phyloP scores from a whole-genome alignment of 2,329 filamentous ascomycete genomes.

The Beauveria pseudobassiana region DNA sequence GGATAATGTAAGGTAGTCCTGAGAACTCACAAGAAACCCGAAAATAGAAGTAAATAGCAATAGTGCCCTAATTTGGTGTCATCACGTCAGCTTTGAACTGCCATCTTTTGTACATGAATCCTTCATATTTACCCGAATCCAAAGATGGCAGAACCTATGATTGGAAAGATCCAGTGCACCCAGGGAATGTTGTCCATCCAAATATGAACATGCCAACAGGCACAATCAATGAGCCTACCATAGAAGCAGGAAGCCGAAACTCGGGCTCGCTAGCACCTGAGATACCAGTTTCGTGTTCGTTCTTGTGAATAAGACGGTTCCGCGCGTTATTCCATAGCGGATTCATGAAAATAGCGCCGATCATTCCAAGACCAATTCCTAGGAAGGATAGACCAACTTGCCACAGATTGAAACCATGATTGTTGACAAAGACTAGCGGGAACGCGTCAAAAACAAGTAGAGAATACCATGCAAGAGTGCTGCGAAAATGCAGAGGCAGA shows the following conservation, averaged over 20 bases:
- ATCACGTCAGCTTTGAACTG: too few species aligned
- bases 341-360: slow-evolving; percentile 51
- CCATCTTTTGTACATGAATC: slow-evolving; percentile 24
- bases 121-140: slow-evolving; percentile 49
- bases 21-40: slow-evolving; percentile 75
- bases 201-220: slow-evolving; percentile 82
- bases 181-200: slow-evolving; percentile 70
- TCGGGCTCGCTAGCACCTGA: slow-evolving; percentile 54
- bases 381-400: slow-evolving; percentile 75
- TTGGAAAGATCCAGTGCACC: slow-evolving; percentile 70
- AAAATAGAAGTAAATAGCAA: slow-evolving; percentile 77
- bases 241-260: slow-evolving; percentile 70
- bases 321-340: slow-evolving; percentile 32
- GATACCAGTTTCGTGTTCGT: too few species aligned
- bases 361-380: slow-evolving; percentile 61
- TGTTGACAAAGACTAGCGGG: slow-evolving; percentile 66
- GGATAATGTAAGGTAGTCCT: slow-evolving; percentile 53
- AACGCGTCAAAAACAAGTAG: slow-evolving; percentile 94
- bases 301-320: too few species aligned
- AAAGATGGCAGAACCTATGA: slow-evolving; percentile 66
- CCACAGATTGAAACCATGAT: slow-evolving; percentile 73
- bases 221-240: slow-evolving; percentile 67
- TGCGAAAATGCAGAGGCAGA: slow-evolving; percentile 73
- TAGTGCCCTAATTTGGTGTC: slow-evolving; percentile 35
- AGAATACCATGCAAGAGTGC: slow-evolving; percentile 80